phyloP scores from a whole-genome alignment of 2,329 filamentous ascomycete genomes.

The Talaromyces amestolkiae region DNA sequence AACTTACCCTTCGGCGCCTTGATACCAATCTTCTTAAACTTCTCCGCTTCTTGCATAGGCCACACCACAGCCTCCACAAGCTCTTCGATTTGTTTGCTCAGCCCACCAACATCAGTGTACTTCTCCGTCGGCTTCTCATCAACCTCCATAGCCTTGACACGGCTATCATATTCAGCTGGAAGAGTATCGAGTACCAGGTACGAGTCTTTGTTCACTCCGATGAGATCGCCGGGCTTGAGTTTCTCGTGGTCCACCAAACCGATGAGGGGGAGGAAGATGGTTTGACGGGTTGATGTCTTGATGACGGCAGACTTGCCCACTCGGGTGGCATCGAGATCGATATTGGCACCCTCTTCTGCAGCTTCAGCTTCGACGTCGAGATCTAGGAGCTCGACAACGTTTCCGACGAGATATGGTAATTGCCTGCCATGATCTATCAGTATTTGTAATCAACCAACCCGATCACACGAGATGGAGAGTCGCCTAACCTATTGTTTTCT shows the following conservation, averaged over 20 bases:
- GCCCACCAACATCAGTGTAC: conserved; percentile 93
- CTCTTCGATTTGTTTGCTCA: conserved; percentile 99
- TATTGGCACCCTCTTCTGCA: conserved; percentile 96
- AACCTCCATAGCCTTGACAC: conserved; percentile 99
- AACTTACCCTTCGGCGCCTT: conserved; percentile 92
- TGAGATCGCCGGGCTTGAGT: conserved; percentile 91
- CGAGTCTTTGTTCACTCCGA: conserved; percentile 98
- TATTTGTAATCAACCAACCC: conserved; percentile 11
- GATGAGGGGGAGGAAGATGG: conserved; percentile 96
- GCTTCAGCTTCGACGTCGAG: conserved; percentile 95
- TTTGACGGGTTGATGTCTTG: conserved; percentile 97
- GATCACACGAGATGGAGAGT: conserved; percentile 23
- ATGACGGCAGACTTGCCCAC: conserved; percentile 98
- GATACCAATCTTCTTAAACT: conserved; percentile 99
- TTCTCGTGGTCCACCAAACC: conserved; percentile 93
- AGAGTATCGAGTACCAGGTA: conserved; percentile 96
- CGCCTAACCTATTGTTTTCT: conserved; percentile 87
- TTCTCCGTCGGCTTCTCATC: conserved; percentile 99
- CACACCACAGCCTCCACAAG: conserved; percentile 97
- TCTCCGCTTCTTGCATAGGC: conserved; percentile 99
- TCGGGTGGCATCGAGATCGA: conserved; percentile 92
- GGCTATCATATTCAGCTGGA: conserved; percentile 95
- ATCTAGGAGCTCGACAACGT: conserved; percentile 95
- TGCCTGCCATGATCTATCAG: conserved; percentile 58
- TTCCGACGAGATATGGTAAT: conserved; percentile 96